Conservation (phyloP, 176 grass and related monocot genomes). For the Paspalum vaginatum region DNA sequence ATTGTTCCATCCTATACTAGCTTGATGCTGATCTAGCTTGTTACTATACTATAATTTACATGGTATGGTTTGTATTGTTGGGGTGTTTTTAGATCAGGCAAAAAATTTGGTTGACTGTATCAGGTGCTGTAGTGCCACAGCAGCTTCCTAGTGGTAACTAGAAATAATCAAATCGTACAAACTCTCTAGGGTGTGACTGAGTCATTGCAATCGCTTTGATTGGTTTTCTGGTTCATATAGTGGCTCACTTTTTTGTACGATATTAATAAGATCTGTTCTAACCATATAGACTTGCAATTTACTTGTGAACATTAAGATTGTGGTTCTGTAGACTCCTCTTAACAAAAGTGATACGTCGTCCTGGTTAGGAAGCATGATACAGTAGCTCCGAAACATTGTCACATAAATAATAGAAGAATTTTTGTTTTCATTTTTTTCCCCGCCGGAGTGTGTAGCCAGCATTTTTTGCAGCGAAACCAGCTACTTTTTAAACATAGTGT, state of each 20-base stretch:
- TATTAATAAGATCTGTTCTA: not conserved
- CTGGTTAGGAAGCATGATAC: not conserved
- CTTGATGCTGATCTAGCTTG: not conserved
- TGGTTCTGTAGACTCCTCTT: not conserved
- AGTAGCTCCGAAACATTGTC: not conserved
- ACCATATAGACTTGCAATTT: constrained; percentile 10
- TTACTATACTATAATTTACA: not conserved
- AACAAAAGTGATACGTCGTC: not conserved
- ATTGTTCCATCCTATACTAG: not conserved
- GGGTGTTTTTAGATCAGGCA: not conserved
- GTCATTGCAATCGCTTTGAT: not conserved
- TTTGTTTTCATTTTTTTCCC: not conserved
- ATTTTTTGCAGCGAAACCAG: not conserved
- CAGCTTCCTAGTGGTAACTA: not conserved
- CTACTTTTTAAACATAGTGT: not conserved
- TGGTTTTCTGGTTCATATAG: not conserved
- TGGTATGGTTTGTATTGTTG: not conserved
- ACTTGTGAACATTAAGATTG: not conserved
- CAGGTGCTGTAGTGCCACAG: not conserved
- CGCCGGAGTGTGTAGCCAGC: not conserved
- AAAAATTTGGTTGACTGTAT: not conserved
- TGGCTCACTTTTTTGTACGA: not conserved
- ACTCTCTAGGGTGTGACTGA: not conserved
- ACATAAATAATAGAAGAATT: not conserved
- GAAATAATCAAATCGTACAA: constrained; percentile 4